Base-by-base conservation (phyloP, 371 early-diverging fungal genomes). In the Rhizopus sp. region DNA sequence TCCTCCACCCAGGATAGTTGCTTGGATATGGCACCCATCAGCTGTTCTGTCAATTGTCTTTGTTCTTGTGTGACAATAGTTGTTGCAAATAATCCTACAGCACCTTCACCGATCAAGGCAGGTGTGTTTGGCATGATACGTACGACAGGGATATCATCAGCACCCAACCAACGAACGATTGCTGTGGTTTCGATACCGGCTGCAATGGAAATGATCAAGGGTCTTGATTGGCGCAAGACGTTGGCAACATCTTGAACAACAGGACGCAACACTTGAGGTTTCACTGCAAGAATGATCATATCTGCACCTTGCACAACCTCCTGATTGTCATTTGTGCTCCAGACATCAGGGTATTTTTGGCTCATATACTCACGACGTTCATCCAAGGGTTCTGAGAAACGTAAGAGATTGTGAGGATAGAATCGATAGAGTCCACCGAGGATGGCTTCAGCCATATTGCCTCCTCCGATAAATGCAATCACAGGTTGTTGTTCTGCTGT, bases 111-210 rank as follows among this genome's bases (percentile, higher is more conserved):
- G 12, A 93, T 88, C 51, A 95, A 67, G 5, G 93, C 88, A 32
- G 97, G 97, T 37, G 97, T 96, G 70, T 96, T 96, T 60, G 97
- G 95, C 97, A 96, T 96, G 55, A 86, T 86, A 33, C 95, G 74
- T 37, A 95, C 91, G 8, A 96, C 68, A 5, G 86, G 72, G 15
- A 72, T 53, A 2, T 53, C 42, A 0, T 70, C 53, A 3, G 55
- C n/a, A 13, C 72, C 66, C 50, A 92, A 68, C 93, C 94, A 95
- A 7, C 84, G 77, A 39, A 73, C 55, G 56, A 95, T 82, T 49
- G 90, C 90, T 8, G 62, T 65, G 13, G 87, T 77, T 7, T 85
- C 74, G 52, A 96, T 90, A n/a, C 96, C 96, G 1, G 62, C 66
- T 3, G 55, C 66, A 40, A 66, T 62, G 2, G 66, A 66, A 15